Evolutionary conservation across 495 filamentous ascomycete genomes (phyloP).

Genomic region (Penicillium subrubescens): DNA sequence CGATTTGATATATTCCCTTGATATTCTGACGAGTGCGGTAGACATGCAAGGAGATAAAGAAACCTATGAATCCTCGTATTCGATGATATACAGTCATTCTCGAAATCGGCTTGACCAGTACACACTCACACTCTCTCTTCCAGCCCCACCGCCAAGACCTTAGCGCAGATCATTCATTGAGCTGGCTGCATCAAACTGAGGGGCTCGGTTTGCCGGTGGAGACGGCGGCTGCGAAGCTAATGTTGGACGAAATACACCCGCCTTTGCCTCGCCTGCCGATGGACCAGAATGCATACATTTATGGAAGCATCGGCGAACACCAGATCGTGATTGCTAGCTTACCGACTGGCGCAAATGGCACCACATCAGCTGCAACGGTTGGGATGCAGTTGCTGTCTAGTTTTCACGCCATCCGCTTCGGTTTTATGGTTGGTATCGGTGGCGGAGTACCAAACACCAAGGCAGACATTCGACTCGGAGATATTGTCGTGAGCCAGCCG

Average conservation of each 20-base stretch:
- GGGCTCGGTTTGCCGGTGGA: slow-evolving; percentile 35
- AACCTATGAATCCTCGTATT: too few relatives aligned
- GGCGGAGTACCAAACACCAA: slow-evolving; percentile 35
- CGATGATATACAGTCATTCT: too few relatives aligned
- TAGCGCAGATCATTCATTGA: slow-evolving; percentile 5
- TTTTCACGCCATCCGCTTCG: slow-evolving; percentile 39
- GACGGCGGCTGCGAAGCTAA: slow-evolving; percentile 35
- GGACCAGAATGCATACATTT: slow-evolving; percentile 40
- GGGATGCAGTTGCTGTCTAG: slow-evolving; percentile 34
- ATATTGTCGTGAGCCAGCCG: slow-evolving; percentile 47
- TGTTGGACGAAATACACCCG: slow-evolving; percentile 39
- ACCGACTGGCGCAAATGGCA: slow-evolving; percentile 27
- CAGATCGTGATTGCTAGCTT: slow-evolving; percentile 36
- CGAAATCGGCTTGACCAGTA: too few relatives aligned
- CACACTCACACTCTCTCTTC: neutral
- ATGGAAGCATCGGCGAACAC: slow-evolving; percentile 35
- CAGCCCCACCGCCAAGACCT: neutral
- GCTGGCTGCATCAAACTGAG: too few relatives aligned
- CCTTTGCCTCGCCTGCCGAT: slow-evolving; percentile 10
- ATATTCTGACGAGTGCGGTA: too few relatives aligned
- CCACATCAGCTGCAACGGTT: slow-evolving; percentile 28
- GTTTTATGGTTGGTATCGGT: slow-evolving; percentile 45
- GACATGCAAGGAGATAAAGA: too few relatives aligned
- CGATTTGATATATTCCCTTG: too few relatives aligned
- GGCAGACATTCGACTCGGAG: slow-evolving; percentile 44